Evolutionary conservation across 2,329 filamentous ascomycete genomes (phyloP).

Genomic region (Microsporum audouinii): DNA sequence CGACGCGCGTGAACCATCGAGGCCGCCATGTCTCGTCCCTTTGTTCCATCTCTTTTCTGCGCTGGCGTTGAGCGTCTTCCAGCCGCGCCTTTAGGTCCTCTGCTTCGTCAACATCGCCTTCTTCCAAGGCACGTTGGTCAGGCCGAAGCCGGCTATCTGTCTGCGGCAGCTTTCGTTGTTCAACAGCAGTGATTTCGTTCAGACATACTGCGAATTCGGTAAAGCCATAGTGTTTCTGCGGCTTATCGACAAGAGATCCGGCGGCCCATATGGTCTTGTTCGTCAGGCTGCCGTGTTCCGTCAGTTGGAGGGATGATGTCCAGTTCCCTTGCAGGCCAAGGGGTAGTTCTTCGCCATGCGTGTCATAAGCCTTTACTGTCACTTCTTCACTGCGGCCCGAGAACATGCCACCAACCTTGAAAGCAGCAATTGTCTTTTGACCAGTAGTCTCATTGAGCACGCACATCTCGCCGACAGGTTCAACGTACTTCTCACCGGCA

Average conservation of each 20-base stretch:
- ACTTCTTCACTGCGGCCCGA: slow-evolving; percentile 89
- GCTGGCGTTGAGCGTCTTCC: slow-evolving; percentile 70
- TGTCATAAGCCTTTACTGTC: slow-evolving; percentile 58
- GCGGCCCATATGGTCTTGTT: slow-evolving; percentile 66
- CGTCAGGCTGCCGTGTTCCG: slow-evolving; percentile 49
- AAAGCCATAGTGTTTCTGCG: slow-evolving; percentile 72
- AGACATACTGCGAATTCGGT: slow-evolving; percentile 74
- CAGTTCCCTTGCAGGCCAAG: slow-evolving; percentile 69
- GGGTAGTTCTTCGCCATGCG: slow-evolving; percentile 53
- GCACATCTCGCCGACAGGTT: slow-evolving; percentile 83
- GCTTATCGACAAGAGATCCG: slow-evolving; percentile 65
- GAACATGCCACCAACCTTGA: slow-evolving; percentile 95
- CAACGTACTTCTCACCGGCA: slow-evolving; percentile 94
- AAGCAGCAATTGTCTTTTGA: slow-evolving; percentile 73
- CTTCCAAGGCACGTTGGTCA: slow-evolving; percentile 76
- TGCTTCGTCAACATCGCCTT: slow-evolving; percentile 68
- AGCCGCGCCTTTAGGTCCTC: slow-evolving; percentile 72
- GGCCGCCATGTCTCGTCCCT: slow-evolving; percentile 61
- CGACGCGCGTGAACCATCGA: slow-evolving; percentile 70
- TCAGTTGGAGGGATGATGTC: slow-evolving; percentile 61
- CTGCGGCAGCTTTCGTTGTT: slow-evolving; percentile 59
- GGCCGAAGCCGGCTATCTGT: slow-evolving; percentile 78
- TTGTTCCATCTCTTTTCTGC: slow-evolving; percentile 65
- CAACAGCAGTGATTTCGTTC: slow-evolving; percentile 76
- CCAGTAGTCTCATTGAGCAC: slow-evolving; percentile 75